Conservation (phyloP, 495 filamentous ascomycete species). For the Xylaria curta region DNA sequence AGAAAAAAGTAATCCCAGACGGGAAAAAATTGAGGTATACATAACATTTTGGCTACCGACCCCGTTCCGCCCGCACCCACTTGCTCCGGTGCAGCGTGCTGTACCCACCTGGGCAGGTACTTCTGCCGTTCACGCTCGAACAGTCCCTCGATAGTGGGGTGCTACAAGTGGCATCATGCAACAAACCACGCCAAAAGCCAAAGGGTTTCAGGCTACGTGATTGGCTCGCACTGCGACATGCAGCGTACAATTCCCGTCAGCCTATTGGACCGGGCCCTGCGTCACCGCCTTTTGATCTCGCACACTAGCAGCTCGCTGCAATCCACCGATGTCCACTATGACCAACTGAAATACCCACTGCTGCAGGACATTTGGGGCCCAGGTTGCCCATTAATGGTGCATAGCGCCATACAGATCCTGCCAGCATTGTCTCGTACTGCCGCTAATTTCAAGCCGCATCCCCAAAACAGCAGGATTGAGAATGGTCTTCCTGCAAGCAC, state of each 20-base stretch:
- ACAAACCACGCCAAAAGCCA: slow-evolving; percentile 7
- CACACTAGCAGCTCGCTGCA: slow-evolving; percentile 32
- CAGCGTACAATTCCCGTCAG: neutral
- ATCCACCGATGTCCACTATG: slow-evolving; percentile 30
- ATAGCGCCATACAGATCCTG: slow-evolving; percentile 1
- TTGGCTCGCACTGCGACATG: slow-evolving; percentile 10
- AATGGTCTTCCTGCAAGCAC: slow-evolving; percentile 13
- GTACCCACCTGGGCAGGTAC: neutral
- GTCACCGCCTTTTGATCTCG: slow-evolving; percentile 43
- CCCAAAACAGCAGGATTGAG: neutral
- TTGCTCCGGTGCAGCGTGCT: slow-evolving; percentile 1
- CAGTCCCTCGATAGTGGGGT: neutral
- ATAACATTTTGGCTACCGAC: slow-evolving; percentile 18
- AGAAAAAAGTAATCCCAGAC: slow-evolving; percentile 41
- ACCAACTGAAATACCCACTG: slow-evolving; percentile 27
- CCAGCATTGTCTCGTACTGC: slow-evolving; percentile 11
- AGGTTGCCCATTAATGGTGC: neutral
- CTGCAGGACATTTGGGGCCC: slow-evolving; percentile 15
- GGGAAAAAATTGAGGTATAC: slow-evolving; percentile 39
- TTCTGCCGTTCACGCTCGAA: neutral
- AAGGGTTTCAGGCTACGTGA: slow-evolving; percentile 13
- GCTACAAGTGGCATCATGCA: slow-evolving; percentile 16
- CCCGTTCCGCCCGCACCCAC: slow-evolving; percentile 20
- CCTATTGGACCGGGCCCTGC: slow-evolving; percentile 24
- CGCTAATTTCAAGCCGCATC: slow-evolving; percentile 29